Percentiles rank a stretch among this genome's conserved stretches.
Evolutionary conservation across 805 yeast genomes (phyloP).

Genomic region (Saccharomycopsis capsularis): DNA sequence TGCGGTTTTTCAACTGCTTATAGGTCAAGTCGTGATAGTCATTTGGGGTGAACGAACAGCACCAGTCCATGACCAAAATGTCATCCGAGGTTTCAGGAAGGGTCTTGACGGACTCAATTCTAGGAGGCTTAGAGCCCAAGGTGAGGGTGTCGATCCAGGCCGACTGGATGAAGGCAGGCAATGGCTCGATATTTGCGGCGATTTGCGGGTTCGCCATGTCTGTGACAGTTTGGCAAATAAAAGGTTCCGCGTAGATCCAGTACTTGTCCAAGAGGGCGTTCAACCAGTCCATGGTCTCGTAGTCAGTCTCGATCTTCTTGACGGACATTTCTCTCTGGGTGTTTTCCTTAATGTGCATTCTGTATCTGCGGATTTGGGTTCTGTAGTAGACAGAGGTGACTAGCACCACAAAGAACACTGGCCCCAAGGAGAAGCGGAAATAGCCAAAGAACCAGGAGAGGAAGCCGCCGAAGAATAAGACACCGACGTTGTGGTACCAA

Average conservation of each 20-base stretch:
- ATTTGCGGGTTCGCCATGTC: conserved; percentile 79
- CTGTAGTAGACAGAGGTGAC: conserved; percentile 68
- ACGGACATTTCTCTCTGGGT: conserved; percentile 83
- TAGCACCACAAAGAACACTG: conserved; percentile 66
- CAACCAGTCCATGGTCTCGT: conserved; percentile 94
- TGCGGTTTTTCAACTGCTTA: conserved; percentile 76
- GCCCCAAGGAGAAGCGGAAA: conserved; percentile 69
- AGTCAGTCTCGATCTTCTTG: conserved; percentile 75
- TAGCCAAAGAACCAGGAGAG: conserved; percentile 76
- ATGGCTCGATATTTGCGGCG: conserved; percentile 55
- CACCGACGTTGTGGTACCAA: conserved; percentile 90
- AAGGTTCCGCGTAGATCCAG: conserved; percentile 90
- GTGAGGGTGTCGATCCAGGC: conserved; percentile 86
- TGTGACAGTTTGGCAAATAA: conserved; percentile 75
- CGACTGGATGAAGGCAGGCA: conserved; percentile 77
- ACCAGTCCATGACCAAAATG: conserved; percentile 98
- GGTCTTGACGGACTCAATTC: conserved; percentile 85
- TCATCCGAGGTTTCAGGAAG: conserved; percentile 85
- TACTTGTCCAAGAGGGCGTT: conserved; percentile 83
- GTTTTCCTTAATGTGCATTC: conserved; percentile 65
- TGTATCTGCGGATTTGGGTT: conserved; percentile 72
- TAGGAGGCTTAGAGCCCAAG: conserved; percentile 91
- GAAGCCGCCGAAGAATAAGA: conserved; percentile 58
- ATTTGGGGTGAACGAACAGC: conserved; percentile 86
- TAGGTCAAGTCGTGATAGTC: conserved; percentile 75